These are phyloP conservation scores for Candida orba DNA, from an alignment of 805 yeast species.

Conservation along the genomic window DNA sequence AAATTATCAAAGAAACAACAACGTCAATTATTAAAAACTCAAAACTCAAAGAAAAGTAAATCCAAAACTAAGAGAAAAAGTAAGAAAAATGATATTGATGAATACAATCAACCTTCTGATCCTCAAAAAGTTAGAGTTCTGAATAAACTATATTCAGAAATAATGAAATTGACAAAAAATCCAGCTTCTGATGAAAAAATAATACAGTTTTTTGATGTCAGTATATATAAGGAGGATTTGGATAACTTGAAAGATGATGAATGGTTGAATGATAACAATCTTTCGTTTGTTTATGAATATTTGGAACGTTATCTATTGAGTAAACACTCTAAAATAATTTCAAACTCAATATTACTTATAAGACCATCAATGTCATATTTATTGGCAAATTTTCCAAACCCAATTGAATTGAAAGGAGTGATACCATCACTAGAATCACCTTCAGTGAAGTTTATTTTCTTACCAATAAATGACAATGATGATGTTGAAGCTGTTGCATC, in stretches of 20 bases:
- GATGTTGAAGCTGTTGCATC: conserved; percentile 52
- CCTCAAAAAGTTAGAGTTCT: conserved; percentile 12
- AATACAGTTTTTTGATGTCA: conserved; percentile 47
- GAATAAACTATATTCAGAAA: conserved; percentile 12
- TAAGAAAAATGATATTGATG: conserved; percentile 5
- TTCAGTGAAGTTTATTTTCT: conserved; percentile 43
- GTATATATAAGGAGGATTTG: conserved; percentile 53
- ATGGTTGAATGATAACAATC: conserved; percentile 70
- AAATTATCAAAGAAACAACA: conserved; percentile 4
- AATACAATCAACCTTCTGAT: conserved; percentile 14
- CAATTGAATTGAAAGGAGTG: conserved; percentile 34
- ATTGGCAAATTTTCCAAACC: conserved; percentile 46
- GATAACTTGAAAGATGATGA: conserved; percentile 52
- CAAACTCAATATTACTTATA: conserved; percentile 32
- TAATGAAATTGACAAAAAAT: conserved; percentile 11
- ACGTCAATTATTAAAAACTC: neutral
- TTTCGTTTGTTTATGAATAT: conserved; percentile 55
- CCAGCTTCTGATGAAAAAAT: conserved; percentile 20
- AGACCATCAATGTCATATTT: conserved; percentile 63
- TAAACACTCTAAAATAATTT: conserved; percentile 20
- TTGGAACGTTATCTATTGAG: conserved; percentile 31
- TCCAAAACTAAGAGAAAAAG: conserved; percentile 5
- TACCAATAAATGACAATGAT: conserved; percentile 63
- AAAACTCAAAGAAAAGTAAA: conserved; percentile 2
- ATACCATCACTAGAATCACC: conserved; percentile 35